Evolutionary conservation across 352 stramenopile genomes (phyloP), one percentile per base, ranked within the genome.

Genomic region (Aphanomyces astaci): DNA sequence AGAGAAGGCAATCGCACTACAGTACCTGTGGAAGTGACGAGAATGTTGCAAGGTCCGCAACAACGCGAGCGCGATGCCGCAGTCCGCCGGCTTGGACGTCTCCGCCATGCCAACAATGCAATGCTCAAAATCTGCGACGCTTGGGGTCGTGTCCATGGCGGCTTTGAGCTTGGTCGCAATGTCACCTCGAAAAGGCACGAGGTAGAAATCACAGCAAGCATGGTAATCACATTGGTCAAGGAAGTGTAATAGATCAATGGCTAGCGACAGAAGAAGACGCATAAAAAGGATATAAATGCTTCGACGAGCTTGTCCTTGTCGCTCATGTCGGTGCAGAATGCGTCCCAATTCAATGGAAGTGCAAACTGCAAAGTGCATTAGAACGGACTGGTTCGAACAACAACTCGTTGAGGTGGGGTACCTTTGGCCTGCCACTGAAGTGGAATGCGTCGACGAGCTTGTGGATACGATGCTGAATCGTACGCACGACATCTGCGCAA

Each of bases 251-350:
- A n/a, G n/a, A n/a, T n/a, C 9, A n/a, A 9, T 43, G 19, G 17
- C 22, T 13, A 36, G 11, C 10, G 17, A 27, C 25, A 39, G 31
- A 45, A 2, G 2, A 15, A 63, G 7, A 1, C 2, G 31, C 3
- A 25, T 63, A 13, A n/a, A 63, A 63, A 63, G 54, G 54, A 63
- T 63, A 63, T 63, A 11, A 39, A 53, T 53, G 56, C 36, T 24
- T 51, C 56, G 10, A 48, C 32, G 2, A 65, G 17, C 11, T 24
- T n/a, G 40, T 53, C 56, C 22, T 33, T 17, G 13, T 59, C 51
- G 24, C 51, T 40, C 25, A 19, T 32, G 13, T 32, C 30, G 2
- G 27, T 30, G 24, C 32, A 25, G 48, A 24, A 51, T n/a, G 51
- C 56, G 10, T 65, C 36, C 56, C 56, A 65, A 22, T n/a, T 4